Percentiles rank a stretch among this genome's conserved stretches.
phyloP scores from a whole-genome alignment of 345 rosid genomes.

The Rhodamnia rubescens region DNA sequence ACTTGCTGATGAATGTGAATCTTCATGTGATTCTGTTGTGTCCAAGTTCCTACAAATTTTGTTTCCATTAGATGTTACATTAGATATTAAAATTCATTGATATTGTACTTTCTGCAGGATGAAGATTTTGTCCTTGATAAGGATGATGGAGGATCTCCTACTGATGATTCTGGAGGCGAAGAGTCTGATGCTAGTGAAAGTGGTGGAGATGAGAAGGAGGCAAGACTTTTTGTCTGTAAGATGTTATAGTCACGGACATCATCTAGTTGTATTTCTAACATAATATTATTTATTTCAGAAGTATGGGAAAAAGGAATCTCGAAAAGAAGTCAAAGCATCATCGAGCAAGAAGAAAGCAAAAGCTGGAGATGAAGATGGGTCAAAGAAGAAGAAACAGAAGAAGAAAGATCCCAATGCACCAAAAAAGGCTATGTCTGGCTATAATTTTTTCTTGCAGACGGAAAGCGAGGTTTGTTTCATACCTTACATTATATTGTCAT shows the following conservation, averaged over 20 bases:
- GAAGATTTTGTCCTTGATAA: slow-evolving; percentile 77
- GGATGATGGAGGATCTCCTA: slow-evolving; percentile 92
- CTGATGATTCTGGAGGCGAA: slow-evolving; percentile 93
- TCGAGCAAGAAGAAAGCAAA: slow-evolving; percentile 53
- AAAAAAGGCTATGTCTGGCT: slow-evolving; percentile 68
- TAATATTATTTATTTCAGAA: slow-evolving; percentile 34
- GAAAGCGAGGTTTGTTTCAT: slow-evolving; percentile 67
- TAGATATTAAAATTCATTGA: not conserved
- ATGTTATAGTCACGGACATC: not conserved
- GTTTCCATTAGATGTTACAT: not conserved
- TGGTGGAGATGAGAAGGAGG: slow-evolving; percentile 78
- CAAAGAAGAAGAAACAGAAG: slow-evolving; percentile 73
- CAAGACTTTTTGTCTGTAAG: slow-evolving; percentile 10
- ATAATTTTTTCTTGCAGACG: slow-evolving; percentile 58
- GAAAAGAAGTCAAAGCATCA: slow-evolving; percentile 51
- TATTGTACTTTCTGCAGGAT: slow-evolving; percentile 38
- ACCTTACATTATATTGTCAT: not conserved
- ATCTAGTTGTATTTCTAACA: not conserved
- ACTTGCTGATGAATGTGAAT: not conserved
- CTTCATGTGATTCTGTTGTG: not conserved
- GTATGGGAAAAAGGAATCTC: slow-evolving; percentile 51
- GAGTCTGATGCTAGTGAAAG: slow-evolving; percentile 60
- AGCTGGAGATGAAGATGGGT: slow-evolving; percentile 57
- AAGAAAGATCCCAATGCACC: slow-evolving; percentile 98
- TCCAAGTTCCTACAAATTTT: not conserved